Evolutionary conservation across 306 rosid species (phyloP), one percentile per base, ranked within the genome.

Genomic region (Prinsepia uniflora): DNA sequence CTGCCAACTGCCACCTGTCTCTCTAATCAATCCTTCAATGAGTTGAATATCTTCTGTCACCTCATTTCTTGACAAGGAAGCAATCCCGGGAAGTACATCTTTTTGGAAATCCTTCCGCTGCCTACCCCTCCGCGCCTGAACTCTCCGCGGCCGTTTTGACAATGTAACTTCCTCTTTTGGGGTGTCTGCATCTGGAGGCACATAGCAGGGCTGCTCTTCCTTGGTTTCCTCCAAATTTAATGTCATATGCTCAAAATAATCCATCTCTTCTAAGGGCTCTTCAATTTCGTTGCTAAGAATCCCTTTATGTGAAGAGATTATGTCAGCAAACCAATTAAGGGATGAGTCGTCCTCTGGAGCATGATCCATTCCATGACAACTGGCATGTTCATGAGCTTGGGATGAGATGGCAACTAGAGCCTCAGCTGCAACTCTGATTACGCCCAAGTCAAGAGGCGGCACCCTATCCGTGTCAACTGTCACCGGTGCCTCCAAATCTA

Each of bases 11-110:
- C 89, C 88, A 47, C 91, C 97, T 5, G 81, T 85, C 50, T 89
- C 87, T 80, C 83, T 82, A 87, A 87, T 90, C 63, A 91, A 79
- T 65, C 97, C 97, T 59, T 92, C 96, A 71, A 91, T 87, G 68
- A 85, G 84, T 65, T 94, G 97, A 84, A 94, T 81, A 89, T 87
- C 97, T 74, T 89, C 96, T 4, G 91, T 91, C 63, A 91, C 96
- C 83, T 95, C 97, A 67, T 95, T 90, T 80, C 95, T 84, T 15
- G 91, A 83, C 70, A 95, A 76, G 63, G 96, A 89, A 10, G 83
- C 67, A 63, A 95, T 84, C 53, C 92, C 87, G 1, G 96, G 96
- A 70, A 89, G 97, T 54, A 91, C 85, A 75, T 95, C 96, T 84
- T 88, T 84, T 75, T 84, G 97, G 80, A 94, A 94, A 54, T 91